Percentiles rank a stretch among this genome's conserved stretches.
Conservation (phyloP, 2,329 filamentous ascomycete genomes). For the Rutstroemia sp. region DNA sequence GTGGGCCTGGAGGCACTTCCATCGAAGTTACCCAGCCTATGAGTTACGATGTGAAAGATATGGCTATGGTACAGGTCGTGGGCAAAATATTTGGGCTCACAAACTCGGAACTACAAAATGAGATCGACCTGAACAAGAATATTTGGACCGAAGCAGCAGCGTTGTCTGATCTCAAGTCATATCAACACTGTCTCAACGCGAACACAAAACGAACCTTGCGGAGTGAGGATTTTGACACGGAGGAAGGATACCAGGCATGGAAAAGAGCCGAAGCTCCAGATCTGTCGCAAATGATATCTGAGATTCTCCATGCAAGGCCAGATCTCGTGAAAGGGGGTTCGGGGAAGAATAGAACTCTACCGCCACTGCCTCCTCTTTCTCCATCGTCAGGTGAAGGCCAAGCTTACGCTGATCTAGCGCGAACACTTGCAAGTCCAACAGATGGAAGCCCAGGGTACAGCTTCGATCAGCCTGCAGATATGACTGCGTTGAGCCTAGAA, state of each 20-base stretch:
- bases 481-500: slow-evolving; percentile 25
- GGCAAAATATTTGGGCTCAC: slow-evolving; percentile 78
- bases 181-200: slow-evolving; percentile 81
- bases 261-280: slow-evolving; percentile 83
- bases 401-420: slow-evolving; percentile 47
- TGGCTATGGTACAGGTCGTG: slow-evolving; percentile 86
- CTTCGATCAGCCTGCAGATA: slow-evolving; percentile 33
- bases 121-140: slow-evolving; percentile 74
- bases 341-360: slow-evolving; percentile 49
- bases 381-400: slow-evolving; percentile 25
- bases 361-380: slow-evolving; percentile 41
- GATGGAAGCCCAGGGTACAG: slow-evolving; percentile 32
- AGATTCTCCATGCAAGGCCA: slow-evolving; percentile 79
- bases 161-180: slow-evolving; percentile 83
- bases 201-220: slow-evolving; percentile 69
- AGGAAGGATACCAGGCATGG: slow-evolving; percentile 85
- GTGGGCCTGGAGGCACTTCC: slow-evolving; percentile 51
- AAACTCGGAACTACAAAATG: slow-evolving; percentile 72
- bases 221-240: slow-evolving; percentile 80
- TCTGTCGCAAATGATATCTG: slow-evolving; percentile 87
- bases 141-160: slow-evolving; percentile 90
- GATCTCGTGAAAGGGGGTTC: slow-evolving; percentile 60
- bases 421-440: slow-evolving; percentile 36
- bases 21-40: slow-evolving; percentile 78
- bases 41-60: slow-evolving; percentile 92